Percentiles rank a stretch among this genome's conserved stretches.
phyloP scores from a whole-genome alignment of 2,329 filamentous ascomycete genomes.

The Domatiomyces catenatus region DNA sequence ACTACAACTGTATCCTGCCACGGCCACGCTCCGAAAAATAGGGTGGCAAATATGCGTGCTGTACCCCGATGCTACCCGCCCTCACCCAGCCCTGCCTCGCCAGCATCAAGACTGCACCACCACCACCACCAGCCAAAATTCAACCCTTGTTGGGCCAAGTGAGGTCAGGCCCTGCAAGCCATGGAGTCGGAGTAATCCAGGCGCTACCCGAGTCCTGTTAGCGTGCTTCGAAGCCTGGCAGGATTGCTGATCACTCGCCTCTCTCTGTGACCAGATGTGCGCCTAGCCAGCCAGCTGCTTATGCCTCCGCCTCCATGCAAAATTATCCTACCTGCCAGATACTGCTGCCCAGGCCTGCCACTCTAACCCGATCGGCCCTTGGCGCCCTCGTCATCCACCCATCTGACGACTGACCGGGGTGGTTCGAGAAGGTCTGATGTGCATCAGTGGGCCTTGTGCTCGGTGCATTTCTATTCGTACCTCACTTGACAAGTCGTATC shows the following conservation, averaged over 20 bases:
- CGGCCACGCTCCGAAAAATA: not conserved
- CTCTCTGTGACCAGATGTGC: conserved; percentile 16
- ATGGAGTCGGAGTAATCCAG: not conserved
- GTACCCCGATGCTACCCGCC: not conserved
- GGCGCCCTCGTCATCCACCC: conserved; percentile 15
- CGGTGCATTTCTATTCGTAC: conserved; percentile 15
- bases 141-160: not conserved
- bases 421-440: conserved; percentile 12
- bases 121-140: not conserved
- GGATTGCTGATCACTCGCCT: conserved; percentile 15
- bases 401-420: conserved; percentile 15
- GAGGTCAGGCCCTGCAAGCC: not conserved
- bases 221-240: conserved; percentile 2
- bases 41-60: not conserved
- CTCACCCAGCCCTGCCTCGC: not conserved
- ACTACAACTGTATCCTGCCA: not conserved
- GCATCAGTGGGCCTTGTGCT: conserved; percentile 9
- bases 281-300: conserved; percentile 14
- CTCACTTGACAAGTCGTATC: conserved; percentile 9
- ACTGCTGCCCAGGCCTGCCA: conserved; percentile 14
- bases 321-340: conserved; percentile 11
- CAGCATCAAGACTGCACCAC: not conserved
- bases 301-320: conserved; percentile 7
- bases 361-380: conserved; percentile 14
- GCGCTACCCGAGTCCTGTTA: not conserved